Conservation (phyloP, 805 yeast species). For the Nematodospora valgi region DNA sequence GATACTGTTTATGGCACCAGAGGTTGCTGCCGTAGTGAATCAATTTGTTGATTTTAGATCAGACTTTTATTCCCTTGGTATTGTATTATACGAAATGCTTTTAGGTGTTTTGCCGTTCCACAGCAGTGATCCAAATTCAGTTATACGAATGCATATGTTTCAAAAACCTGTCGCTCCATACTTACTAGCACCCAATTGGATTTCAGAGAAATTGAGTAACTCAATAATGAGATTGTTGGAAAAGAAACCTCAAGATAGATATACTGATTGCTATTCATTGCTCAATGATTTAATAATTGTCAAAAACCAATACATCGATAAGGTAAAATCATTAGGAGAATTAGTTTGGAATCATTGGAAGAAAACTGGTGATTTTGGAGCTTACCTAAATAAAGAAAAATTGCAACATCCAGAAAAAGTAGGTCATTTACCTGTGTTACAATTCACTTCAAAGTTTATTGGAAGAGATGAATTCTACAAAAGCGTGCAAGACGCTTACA, state of each 20-base stretch:
- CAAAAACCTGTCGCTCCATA: conserved; percentile 42
- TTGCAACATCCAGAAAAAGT: conserved; percentile 4
- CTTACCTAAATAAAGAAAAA: conserved; percentile 3
- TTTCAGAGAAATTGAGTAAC: conserved; percentile 27
- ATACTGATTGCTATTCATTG: conserved; percentile 23
- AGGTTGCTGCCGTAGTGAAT: conserved; percentile 38
- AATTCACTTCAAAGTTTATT: conserved; percentile 6
- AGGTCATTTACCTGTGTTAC: conserved; percentile 4
- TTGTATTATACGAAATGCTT: conserved; percentile 47
- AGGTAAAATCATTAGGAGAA: conserved; percentile 5
- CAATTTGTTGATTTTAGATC: conserved; percentile 43
- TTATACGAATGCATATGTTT: conserved; percentile 38
- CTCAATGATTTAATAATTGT: conserved; percentile 31
- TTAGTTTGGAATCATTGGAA: conserved; percentile 8
- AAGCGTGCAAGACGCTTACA: conserved; percentile 8
- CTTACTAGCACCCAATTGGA: conserved; percentile 22
- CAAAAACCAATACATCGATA: conserved; percentile 17
- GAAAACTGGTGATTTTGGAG: background rate
- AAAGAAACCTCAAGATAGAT: conserved; percentile 39
- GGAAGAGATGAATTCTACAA: conserved; percentile 14
- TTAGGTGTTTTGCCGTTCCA: conserved; percentile 45
- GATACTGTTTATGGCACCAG: conserved; percentile 50
- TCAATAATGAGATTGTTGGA: conserved; percentile 40
- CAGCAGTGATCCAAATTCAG: conserved; percentile 34
- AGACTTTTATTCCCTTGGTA: conserved; percentile 48